Conservation (phyloP, 192 early-diverging fungal genomes). For the Diversispora eburnea region DNA sequence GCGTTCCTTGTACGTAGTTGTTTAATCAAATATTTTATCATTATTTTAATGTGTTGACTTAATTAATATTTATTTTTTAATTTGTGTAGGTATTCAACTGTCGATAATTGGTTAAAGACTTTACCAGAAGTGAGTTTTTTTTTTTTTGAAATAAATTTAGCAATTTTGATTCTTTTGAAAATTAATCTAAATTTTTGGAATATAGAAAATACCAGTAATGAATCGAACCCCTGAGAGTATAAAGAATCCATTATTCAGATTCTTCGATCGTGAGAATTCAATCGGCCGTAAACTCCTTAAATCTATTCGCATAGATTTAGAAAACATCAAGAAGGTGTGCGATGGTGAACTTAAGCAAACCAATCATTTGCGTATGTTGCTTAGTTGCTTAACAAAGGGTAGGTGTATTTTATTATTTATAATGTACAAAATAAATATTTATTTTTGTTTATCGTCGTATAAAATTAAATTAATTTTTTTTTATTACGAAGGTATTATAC, state of each 20-base stretch:
- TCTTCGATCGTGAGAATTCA: conserved; percentile 76
- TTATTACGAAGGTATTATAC: conserved; percentile 44
- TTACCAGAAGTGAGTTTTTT: conserved; percentile 41
- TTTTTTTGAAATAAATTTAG: not conserved
- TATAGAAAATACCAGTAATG: conserved; percentile 30
- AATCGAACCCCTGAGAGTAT: conserved; percentile 34
- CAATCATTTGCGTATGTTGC: conserved; percentile 74
- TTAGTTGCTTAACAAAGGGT: conserved; percentile 67
- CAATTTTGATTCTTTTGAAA: not conserved
- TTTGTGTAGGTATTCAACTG: conserved; percentile 19
- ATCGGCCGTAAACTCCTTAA: conserved; percentile 58
- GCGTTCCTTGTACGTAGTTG: conserved; percentile 48
- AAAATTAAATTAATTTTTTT: conserved; percentile 3
- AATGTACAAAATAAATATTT: not conserved
- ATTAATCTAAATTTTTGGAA: not conserved
- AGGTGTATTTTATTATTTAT: not conserved
- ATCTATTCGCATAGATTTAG: conserved; percentile 65
- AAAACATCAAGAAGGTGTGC: conserved; percentile 61
- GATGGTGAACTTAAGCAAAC: conserved; percentile 81
- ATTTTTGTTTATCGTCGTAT: not conserved
- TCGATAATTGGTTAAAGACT: conserved; percentile 53
- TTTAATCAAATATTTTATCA: too few relatives aligned
- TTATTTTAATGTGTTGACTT: too few relatives aligned
- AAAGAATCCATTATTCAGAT: conserved; percentile 72
- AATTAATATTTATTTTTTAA: too few relatives aligned